These are phyloP conservation scores for Xylariaceae sp. DNA, from an alignment of 2,329 filamentous ascomycete species.

Conservation along the genomic window DNA sequence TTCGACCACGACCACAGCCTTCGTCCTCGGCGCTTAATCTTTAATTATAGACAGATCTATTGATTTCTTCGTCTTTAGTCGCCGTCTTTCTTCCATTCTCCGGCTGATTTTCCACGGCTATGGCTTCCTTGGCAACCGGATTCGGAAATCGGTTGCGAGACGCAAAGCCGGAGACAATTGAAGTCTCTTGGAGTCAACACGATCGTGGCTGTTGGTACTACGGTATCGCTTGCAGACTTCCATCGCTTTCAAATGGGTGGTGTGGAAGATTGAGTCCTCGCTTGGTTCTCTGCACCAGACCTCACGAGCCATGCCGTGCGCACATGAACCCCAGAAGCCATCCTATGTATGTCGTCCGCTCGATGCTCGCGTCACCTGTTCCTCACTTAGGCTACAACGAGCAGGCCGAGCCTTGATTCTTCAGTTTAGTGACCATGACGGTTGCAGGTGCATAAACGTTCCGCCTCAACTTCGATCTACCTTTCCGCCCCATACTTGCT, in stretches of 20 bases:
- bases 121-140: not conserved
- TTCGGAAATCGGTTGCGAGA: not conserved
- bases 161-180: not conserved
- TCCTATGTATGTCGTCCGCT: slow-evolving; percentile 4
- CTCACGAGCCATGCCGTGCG: not conserved
- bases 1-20: slow-evolving; percentile 9
- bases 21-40: slow-evolving; percentile 16
- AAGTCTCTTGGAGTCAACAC: not conserved
- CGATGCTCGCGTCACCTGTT: slow-evolving; percentile 11
- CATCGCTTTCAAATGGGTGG: not conserved
- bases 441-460: not conserved
- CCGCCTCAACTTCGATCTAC: not conserved
- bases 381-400: slow-evolving; percentile 9
- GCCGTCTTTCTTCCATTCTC: not conserved
- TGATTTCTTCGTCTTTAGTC: not conserved
- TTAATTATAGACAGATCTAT: slow-evolving; percentile 14
- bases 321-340: slow-evolving; percentile 11
- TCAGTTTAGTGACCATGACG: not conserved
- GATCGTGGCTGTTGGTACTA: not conserved
- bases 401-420: slow-evolving; percentile 7
- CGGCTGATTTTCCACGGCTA: not conserved
- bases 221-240: not conserved
- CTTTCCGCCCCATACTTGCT: slow-evolving; percentile 13
- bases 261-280: not conserved
- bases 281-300: not conserved